These are phyloP conservation scores for Aquilaria yunnanensis DNA, from an alignment of 345 rosid genomes.

Conservation along the genomic window DNA sequence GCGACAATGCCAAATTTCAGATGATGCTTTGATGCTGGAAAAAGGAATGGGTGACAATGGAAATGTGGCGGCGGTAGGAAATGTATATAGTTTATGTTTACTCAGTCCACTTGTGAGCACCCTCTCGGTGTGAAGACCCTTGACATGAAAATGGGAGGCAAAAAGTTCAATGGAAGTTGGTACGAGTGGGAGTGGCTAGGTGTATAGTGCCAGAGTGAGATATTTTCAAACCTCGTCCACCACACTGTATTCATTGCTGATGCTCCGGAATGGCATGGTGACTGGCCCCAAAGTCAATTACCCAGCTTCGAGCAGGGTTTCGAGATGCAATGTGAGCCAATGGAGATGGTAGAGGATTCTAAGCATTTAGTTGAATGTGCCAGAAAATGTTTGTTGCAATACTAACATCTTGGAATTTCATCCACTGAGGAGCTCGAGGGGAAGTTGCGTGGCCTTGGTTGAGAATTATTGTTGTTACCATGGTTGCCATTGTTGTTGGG, in stretches of 20 bases:
- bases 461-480: background rate
- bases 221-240: background rate
- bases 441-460: background rate
- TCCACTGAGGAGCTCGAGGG: background rate
- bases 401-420: background rate
- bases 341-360: too few species aligned
- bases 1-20: background rate
- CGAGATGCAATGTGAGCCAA: too few species aligned
- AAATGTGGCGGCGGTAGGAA: background rate
- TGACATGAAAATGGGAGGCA: background rate
- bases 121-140: background rate
- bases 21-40: background rate
- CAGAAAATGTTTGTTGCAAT: background rate
- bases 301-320: too few species aligned
- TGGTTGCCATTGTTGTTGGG: background rate
- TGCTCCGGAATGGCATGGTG: background rate
- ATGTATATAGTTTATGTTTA: background rate
- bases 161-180: background rate
- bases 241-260: background rate
- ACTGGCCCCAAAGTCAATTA: background rate
- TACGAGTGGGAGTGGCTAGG: background rate
- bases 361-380: too few species aligned
- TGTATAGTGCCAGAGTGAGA: background rate
- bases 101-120: background rate
- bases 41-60: background rate